Percentiles rank a stretch among this genome's conserved stretches.
phyloP scores from a whole-genome alignment of 2,329 filamentous ascomycete genomes.

The Penicillium sp. region DNA sequence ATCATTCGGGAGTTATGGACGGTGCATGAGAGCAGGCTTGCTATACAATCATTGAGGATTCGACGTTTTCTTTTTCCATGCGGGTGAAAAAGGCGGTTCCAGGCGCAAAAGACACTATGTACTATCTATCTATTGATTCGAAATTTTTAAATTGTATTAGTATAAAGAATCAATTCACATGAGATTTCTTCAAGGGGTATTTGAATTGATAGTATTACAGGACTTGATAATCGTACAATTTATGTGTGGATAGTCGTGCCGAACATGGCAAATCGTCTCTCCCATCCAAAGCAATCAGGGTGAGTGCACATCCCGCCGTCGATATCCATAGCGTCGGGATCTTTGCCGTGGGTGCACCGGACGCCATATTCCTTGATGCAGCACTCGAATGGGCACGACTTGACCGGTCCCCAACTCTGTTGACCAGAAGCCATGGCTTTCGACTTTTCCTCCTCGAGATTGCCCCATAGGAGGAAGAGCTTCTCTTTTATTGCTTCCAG shows the following conservation, averaged over 20 bases:
- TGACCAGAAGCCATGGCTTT: conserved; percentile 21
- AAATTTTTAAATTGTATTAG: conserved; percentile 8
- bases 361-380: conserved; percentile 65
- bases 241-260: conserved; percentile 49
- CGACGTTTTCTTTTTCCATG: not conserved
- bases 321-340: conserved; percentile 37
- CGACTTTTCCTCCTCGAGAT: conserved; percentile 63
- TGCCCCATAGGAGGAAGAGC: conserved; percentile 74
- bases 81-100: not conserved
- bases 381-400: conserved; percentile 57
- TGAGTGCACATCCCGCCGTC: conserved; percentile 30
- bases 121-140: conserved; percentile 3
- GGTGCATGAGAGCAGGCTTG: conserved; percentile 3
- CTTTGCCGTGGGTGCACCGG: conserved; percentile 25
- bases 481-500: conserved; percentile 56
- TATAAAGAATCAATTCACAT: conserved; percentile 7
- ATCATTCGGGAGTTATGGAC: conserved; percentile 5
- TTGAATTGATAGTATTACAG: conserved; percentile 1
- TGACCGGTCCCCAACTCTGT: conserved; percentile 12
- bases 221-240: not conserved
- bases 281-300: conserved; percentile 45
- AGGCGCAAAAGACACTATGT: conserved; percentile 1
- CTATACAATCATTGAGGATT: not conserved
- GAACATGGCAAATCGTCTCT: conserved; percentile 57
- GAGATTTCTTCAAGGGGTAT: conserved; percentile 1